These are phyloP conservation scores for Kodamaea laetipori DNA, from an alignment of 805 yeast genomes.

Conservation along the genomic window DNA sequence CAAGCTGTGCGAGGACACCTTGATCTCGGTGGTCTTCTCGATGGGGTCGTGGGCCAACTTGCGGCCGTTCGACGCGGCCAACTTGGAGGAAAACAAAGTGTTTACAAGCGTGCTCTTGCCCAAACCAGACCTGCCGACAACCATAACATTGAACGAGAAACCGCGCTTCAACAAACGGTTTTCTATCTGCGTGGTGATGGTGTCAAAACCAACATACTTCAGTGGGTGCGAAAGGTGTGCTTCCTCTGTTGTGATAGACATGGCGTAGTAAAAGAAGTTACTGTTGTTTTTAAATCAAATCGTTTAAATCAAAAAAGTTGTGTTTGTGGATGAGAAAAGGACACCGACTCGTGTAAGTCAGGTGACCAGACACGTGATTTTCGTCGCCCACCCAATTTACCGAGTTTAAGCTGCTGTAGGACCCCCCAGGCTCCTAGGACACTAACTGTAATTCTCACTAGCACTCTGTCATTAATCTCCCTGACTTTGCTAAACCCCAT, in stretches of 20 bases:
- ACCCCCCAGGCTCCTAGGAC: too few relatives aligned
- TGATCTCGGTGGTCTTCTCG: conserved; percentile 84
- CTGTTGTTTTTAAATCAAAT: conserved; percentile 6
- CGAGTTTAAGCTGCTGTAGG: too few relatives aligned
- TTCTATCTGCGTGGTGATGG: conserved; percentile 94
- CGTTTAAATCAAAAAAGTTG: conserved; percentile 8
- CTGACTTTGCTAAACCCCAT: too few relatives aligned
- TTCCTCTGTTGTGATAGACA: conserved; percentile 17
- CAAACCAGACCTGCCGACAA: conserved; percentile 87
- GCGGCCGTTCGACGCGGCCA: conserved; percentile 76
- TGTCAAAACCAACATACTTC: conserved; percentile 92
- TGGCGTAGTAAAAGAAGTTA: conserved; percentile 3
- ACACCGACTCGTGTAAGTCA: conserved; percentile 3
- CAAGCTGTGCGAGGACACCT: conserved; percentile 66
- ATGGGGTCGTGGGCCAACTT: conserved; percentile 67
- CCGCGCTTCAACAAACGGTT: conserved; percentile 89
- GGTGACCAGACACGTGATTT: not conserved
- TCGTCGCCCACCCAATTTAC: too few relatives aligned
- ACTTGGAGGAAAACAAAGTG: conserved; percentile 82
- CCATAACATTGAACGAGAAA: conserved; percentile 91
- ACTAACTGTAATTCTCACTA: too few relatives aligned
- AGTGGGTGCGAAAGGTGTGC: conserved; percentile 50
- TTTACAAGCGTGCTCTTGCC: conserved; percentile 93
- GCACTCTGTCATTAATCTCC: too few relatives aligned
- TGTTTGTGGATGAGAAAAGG: conserved; percentile 7